phyloP scores from a whole-genome alignment of 2,329 filamentous ascomycete genomes.

The Claviceps maximensis region DNA sequence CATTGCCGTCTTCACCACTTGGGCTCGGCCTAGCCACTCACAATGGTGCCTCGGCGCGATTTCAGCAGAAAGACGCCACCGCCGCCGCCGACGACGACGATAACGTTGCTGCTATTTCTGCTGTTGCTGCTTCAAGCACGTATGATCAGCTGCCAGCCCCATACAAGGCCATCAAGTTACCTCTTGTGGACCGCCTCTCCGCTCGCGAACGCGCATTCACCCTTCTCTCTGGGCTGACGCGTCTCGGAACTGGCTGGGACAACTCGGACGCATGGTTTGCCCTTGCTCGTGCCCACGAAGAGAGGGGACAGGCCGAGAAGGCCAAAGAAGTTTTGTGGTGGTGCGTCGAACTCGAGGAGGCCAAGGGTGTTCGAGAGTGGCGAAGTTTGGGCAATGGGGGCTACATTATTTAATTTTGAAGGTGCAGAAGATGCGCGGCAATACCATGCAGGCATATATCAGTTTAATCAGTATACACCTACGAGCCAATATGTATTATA shows the following conservation, averaged over 20 bases:
- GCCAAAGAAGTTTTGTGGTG: constrained; percentile 93
- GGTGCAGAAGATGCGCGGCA: background rate
- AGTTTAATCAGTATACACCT: background rate
- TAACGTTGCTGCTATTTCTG: background rate
- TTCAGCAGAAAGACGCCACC: constrained; percentile 10
- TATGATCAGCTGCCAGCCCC: constrained; percentile 33
- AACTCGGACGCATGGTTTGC: constrained; percentile 86
- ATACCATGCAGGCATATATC: background rate
- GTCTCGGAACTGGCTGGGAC: constrained; percentile 80
- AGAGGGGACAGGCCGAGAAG: constrained; percentile 72
- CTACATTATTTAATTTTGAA: constrained; percentile 35
- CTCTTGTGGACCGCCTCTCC: constrained; percentile 69
- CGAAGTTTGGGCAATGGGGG: constrained; percentile 51
- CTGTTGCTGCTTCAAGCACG: constrained; percentile 6
- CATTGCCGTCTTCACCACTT: constrained; percentile 31
- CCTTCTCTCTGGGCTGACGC: constrained; percentile 70
- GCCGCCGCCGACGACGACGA: constrained; percentile 6
- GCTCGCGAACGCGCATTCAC: constrained; percentile 81
- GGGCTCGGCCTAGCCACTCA: constrained; percentile 26
- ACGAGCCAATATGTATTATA: background rate
- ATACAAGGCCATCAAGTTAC: constrained; percentile 48
- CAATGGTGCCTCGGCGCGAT: constrained; percentile 7
- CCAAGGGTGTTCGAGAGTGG: constrained; percentile 68
- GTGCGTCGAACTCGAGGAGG: constrained; percentile 91
- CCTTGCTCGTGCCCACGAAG: constrained; percentile 75